phyloP scores from a whole-genome alignment of 1,139 yeast species.

The Suhomyces bribrorum region DNA sequence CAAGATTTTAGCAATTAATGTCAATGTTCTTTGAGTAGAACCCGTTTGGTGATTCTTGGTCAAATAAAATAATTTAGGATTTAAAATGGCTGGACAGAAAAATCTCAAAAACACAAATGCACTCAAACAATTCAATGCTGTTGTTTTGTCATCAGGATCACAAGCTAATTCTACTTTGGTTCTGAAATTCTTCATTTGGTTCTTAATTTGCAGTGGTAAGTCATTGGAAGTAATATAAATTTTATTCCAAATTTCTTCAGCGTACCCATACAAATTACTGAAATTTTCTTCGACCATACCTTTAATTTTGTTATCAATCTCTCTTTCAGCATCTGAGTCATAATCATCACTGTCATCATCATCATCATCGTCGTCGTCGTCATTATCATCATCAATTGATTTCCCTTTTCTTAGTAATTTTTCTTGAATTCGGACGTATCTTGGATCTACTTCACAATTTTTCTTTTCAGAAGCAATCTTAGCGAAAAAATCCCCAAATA shows the following conservation, averaged over 20 bases:
- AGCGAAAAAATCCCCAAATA: conserved; percentile 68
- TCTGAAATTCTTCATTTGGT: conserved; percentile 58
- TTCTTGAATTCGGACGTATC: conserved; percentile 47
- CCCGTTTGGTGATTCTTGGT: conserved; percentile 72
- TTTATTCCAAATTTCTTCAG: conserved; percentile 69
- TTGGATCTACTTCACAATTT: conserved; percentile 76
- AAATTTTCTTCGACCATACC: conserved; percentile 51
- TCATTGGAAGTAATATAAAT: conserved; percentile 72
- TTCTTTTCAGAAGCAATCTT: conserved; percentile 52
- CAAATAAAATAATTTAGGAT: conserved; percentile 80
- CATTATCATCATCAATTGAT: conserved; percentile 22
- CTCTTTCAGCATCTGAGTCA: conserved; percentile 38
- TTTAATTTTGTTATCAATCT: conserved; percentile 27
- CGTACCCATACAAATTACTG: conserved; percentile 52
- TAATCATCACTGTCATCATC: conserved; percentile 28
- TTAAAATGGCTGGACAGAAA: conserved; percentile 87
- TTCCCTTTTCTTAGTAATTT: conserved; percentile 35
- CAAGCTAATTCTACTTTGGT: conserved; percentile 61
- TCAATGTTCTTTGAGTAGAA: conserved; percentile 70
- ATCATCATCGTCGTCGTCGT: conserved; percentile 25
- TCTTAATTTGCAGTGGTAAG: conserved; percentile 69
- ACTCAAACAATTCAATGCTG: conserved; percentile 70
- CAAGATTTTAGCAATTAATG: conserved; percentile 78
- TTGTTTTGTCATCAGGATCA: conserved; percentile 55
- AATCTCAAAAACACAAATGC: conserved; percentile 85